Conservation (phyloP, 164 flowering plant species). For the Aristolochia fimbriata region DNA sequence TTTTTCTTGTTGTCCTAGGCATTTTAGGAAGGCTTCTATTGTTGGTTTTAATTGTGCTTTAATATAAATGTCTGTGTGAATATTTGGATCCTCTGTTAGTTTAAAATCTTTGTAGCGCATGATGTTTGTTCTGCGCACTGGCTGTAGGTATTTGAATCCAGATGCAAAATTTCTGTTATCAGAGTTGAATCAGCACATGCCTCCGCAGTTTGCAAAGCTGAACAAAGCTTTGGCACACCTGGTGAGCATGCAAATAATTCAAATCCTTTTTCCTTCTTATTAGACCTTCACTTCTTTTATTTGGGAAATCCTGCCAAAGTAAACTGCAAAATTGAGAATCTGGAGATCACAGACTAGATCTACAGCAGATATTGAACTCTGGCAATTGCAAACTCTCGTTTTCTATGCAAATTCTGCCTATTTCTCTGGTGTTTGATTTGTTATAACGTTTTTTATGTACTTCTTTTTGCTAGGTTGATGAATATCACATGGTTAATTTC, state of each 20-base stretch:
- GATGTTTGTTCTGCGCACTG: constrained; percentile 2
- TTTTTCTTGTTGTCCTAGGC: too few relatives aligned
- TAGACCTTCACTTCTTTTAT: background rate
- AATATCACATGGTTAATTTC: constrained; percentile 61
- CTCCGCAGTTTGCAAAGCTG: constrained; percentile 75
- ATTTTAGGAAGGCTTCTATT: background rate
- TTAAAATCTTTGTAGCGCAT: too few relatives aligned
- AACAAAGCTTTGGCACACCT: constrained; percentile 77
- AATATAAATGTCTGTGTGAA: background rate
- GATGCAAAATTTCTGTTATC: constrained; percentile 58
- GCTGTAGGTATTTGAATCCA: constrained; percentile 64
- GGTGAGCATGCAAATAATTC: constrained; percentile 34
- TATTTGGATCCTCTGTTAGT: too few relatives aligned
- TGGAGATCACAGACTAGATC: too few relatives aligned
- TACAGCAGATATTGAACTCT: background rate
- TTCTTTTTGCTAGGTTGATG: constrained; percentile 34
- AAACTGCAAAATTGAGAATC: too few relatives aligned
- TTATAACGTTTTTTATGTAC: background rate
- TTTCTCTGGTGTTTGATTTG: background rate
- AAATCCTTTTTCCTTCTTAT: too few relatives aligned
- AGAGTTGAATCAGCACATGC: constrained; percentile 80
- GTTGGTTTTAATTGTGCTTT: background rate
- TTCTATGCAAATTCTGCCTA: background rate
- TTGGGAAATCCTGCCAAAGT: too few relatives aligned
- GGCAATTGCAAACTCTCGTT: background rate